A percentile compares a stretch with the other conserved stretches of the same genome.
phyloP scores from a whole-genome alignment of 345 rosid genomes.

The Camelina sativa region DNA sequence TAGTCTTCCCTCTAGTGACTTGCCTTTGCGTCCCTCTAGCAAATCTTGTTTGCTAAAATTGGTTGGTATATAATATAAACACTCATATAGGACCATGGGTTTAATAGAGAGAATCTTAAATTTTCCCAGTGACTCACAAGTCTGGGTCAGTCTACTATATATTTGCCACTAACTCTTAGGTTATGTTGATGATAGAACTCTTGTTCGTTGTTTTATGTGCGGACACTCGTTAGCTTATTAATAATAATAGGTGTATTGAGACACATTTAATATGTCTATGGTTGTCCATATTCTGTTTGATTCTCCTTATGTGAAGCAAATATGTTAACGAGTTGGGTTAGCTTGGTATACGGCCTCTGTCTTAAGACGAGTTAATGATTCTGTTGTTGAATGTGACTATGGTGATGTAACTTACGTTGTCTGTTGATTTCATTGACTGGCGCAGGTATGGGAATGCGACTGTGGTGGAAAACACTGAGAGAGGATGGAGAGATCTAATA shows the following conservation, averaged over 20 bases:
- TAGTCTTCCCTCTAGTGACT: neutral
- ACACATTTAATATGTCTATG: neutral
- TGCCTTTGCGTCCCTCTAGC: neutral
- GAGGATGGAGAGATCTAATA: conserved; percentile 95
- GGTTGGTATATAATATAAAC: neutral
- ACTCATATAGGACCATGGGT: neutral
- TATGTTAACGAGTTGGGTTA: neutral
- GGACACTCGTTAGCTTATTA: conserved; percentile 3
- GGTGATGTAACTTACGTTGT: neutral
- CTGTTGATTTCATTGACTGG: conserved; percentile 17
- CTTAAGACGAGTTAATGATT: neutral
- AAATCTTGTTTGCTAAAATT: neutral
- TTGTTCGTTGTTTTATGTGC: neutral
- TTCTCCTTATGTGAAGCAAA: neutral
- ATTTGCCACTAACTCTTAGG: neutral
- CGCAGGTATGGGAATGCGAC: conserved; percentile 95
- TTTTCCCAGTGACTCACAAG: neutral
- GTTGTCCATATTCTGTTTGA: neutral
- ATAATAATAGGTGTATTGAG: neutral
- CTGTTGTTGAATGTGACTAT: neutral
- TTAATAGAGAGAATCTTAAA: neutral
- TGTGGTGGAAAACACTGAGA: conserved; percentile 92
- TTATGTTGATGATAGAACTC: neutral
- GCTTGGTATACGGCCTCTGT: neutral
- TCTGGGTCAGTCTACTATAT: neutral